Evolutionary conservation across 106 monocot genomes (phyloP), one percentile per base, ranked within the genome.

Genomic region (Platanthera guangdongensis): DNA sequence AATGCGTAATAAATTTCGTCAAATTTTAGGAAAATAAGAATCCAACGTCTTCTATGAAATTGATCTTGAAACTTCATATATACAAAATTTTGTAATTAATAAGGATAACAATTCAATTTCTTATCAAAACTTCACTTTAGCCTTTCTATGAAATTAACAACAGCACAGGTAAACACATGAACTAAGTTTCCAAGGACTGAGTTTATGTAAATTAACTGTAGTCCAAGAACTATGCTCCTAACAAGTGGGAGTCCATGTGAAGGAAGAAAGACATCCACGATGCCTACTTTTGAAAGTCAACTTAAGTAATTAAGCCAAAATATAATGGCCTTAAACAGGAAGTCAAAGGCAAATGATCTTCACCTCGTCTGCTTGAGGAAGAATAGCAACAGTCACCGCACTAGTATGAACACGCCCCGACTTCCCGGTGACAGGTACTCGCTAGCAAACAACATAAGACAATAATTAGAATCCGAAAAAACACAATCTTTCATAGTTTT

Each of bases 341-440:
- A 70, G 16, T 3, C 70, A 48, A 7, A 70, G 47, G 0, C 10
- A 10, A 70, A 70, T 14, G 47, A 48, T 77, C 54, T 18, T 74
- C 55, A 99, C 97, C 89, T 92, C 94, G 81, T 88, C 89, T 76
- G 97, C 97, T 74, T 99, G 97, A 71, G 97, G 97, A 85, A 99
- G 97, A 80, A 94, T 92, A 49, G 94, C 97, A 73, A 99, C 89
- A 19, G 94, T 86, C 9, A 99, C 94, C 46, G 97, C 97, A 87
- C 97, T 99, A 13, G 97, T 99, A 81, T 99, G 97, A 19, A 99
- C 84, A 75, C 94, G 88, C 22, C 97, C 97, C 60, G 92, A 86
- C 77, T 99, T 99, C 82, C 94, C 97, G 51, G 97, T 99, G 69
- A 92, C 76, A 71, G 97, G 97, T 70, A 99, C 83, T 65, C 97